Conservation (phyloP, 768 basidiomycete species). For the Mrakia gelida region DNA sequence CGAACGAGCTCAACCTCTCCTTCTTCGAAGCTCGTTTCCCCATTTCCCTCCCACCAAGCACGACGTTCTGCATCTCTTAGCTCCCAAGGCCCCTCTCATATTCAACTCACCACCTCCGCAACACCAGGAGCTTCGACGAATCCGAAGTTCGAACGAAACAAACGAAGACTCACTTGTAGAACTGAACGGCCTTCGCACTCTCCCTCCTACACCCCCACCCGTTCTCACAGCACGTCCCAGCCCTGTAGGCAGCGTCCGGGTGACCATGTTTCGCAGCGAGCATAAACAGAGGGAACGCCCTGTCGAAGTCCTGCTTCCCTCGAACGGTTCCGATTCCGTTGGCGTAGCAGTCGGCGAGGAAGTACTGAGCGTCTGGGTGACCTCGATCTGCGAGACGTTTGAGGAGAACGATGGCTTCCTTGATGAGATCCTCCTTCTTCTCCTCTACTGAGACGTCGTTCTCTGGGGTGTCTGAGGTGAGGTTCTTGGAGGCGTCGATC, state of each 20-base stretch:
- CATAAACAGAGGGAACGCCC: conserved; percentile 91
- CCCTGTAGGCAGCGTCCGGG: conserved; percentile 88
- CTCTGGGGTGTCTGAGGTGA: conserved; percentile 58
- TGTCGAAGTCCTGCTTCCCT: conserved; percentile 90
- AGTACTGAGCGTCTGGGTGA: conserved; percentile 91
- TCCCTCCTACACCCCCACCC: conserved; percentile 97
- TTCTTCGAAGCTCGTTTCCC: background rate
- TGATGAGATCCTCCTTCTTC: conserved; percentile 67
- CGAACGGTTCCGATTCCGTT: conserved; percentile 95
- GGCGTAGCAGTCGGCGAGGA: conserved; percentile 95
- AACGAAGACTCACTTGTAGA: conserved; percentile 56
- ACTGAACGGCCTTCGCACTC: conserved; percentile 81
- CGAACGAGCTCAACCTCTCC: background rate
- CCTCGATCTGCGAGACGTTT: conserved; percentile 91
- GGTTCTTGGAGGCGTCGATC: conserved; percentile 91
- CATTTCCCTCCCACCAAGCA: background rate
- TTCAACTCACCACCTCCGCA: no score
- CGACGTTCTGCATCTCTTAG: no score
- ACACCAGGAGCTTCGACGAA: no score
- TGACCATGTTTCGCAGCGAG: conserved; percentile 96
- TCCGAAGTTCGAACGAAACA: background rate
- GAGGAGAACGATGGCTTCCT: conserved; percentile 79
- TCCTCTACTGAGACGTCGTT: conserved; percentile 35
- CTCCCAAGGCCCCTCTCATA: no score
- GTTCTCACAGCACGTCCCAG: conserved; percentile 96